Base-by-base conservation (phyloP, 2,329 filamentous ascomycete species). In the Triangularia verruculosa region DNA sequence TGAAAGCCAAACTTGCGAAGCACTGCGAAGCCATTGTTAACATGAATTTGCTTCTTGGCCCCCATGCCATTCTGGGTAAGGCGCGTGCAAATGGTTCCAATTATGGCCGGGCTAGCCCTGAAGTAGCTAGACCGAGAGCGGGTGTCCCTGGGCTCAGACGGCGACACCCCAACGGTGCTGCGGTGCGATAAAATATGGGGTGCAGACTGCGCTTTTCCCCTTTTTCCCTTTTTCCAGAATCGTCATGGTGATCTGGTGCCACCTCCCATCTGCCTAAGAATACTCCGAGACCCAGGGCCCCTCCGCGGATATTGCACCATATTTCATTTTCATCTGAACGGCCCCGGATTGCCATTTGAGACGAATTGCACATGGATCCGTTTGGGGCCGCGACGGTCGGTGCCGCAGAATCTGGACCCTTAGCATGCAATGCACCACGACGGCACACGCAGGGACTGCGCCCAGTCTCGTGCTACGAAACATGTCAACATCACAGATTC, bases 201-300 rank as follows among this genome's bases (percentile, higher is more conserved):
- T 66, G 52, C 66, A 63, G 47, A 53, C 8, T 20, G 53, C 43
- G 27, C 47, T 25, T 32, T 61, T 34, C 62, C 58, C 61, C 66
- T 64, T 57, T 47, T 70, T 68, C 64, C 61, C 66, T 64, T 57
- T 47, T 70, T 68, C 64, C 62, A 66, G 61, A 65, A 63, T 15
- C 43, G n/a, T 51, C 9, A 32, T 24, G 7, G 39, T 54, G n/a
- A 25, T 12, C 30, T 32, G 20, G 56, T 43, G 56, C 30, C 47
- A 30, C 8, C 12, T 47, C 20, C 39, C 39, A 22, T n/a, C 17
- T n/a, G 7, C 20, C 32, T 27, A 58, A 58, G 34, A 58, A 58
- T 58, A 58, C 32, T 25, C 30, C 56, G 56, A 58, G 56, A 58
- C 56, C 56, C 56, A 43, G 30, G 25, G 34, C 56, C 39, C 56